phyloP scores from a whole-genome alignment of 768 basidiomycete genomes.

The Neoboletus magnificus region DNA sequence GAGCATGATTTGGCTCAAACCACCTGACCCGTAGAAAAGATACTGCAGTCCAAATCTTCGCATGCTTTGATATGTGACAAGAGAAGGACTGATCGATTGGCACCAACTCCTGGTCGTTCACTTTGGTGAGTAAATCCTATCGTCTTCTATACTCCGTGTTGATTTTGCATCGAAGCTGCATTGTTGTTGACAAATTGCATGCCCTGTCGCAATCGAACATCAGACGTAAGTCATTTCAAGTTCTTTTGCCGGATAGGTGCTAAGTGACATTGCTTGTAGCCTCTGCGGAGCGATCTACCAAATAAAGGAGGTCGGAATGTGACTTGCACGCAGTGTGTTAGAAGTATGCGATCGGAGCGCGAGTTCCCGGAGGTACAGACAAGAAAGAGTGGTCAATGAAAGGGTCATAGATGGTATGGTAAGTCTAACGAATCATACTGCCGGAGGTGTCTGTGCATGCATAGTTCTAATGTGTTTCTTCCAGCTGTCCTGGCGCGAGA shows the following conservation, averaged over 20 bases:
- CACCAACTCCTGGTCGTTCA: neutral
- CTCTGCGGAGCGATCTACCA: neutral
- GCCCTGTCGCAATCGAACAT: neutral
- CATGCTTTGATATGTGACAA: neutral
- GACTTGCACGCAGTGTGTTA: too few species aligned
- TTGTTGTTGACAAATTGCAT: neutral
- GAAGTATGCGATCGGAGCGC: neutral
- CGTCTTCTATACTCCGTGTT: neutral
- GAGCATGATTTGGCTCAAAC: neutral
- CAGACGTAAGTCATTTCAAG: neutral
- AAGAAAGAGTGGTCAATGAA: neutral
- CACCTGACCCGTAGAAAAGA: neutral
- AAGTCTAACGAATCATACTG: neutral
- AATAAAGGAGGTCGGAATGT: neutral
- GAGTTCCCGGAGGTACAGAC: neutral
- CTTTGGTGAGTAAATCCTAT: neutral
- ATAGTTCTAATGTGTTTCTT: conserved; percentile 7
- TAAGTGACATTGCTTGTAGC: neutral
- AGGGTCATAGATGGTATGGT: neutral
- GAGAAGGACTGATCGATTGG: neutral
- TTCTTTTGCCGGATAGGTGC: too few species aligned
- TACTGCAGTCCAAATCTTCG: neutral
- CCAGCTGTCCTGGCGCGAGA: conserved; percentile 24
- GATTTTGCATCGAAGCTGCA: neutral
- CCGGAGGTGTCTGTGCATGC: neutral